Base-by-base conservation (phyloP, 177 flowering plant genomes). In the Telopea speciosissima region DNA sequence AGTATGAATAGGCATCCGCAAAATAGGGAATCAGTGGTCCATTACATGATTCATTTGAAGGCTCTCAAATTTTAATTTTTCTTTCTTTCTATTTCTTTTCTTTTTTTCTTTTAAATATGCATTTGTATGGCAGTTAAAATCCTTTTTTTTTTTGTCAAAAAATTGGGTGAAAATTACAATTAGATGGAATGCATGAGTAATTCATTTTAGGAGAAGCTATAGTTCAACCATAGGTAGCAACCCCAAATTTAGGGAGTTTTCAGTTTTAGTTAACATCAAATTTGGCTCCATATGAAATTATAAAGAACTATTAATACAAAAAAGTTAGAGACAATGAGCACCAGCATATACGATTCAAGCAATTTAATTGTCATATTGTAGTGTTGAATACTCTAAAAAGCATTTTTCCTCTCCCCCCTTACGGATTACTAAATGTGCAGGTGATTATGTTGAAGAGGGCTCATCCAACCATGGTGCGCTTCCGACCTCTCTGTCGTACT, bases 391-490 rank as follows among this genome's bases (percentile, higher is more conserved):
- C 1, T 58, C 61, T 58, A n/a, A 7, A 58, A n/a, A 19, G 22
- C 61, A 58, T 58, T 69, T 42, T 36, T 36, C 9, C 23, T 31
- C 45, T 26, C 52, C 71, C 52, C 71, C 74, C 75, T 68, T 31
- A 45, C 62, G 3, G 24, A 44, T 42, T 40, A 63, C 33, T 19
- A 54, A 26, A 60, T 33, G 31, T 26, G 62, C 25, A 17, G 19
- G 68, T 21, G 49, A 63, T 40, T 33, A 6, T 54, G n/a, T 67
- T 60, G 36, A 33, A 44, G 31, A 65, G 23, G 60, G 52, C 36
- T 90, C 78, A 94, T 59, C 97, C 98, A 69, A 90, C 81, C 97
- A 92, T 94, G 73, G 94, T 88, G 66, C 93, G 89, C 75, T 92
- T 94, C 67, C 97, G 82, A 64, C 97, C 98, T 76, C 95, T 83